Conservation (phyloP, 2,329 filamentous ascomycete species). For the Penicillium verrucosum region DNA sequence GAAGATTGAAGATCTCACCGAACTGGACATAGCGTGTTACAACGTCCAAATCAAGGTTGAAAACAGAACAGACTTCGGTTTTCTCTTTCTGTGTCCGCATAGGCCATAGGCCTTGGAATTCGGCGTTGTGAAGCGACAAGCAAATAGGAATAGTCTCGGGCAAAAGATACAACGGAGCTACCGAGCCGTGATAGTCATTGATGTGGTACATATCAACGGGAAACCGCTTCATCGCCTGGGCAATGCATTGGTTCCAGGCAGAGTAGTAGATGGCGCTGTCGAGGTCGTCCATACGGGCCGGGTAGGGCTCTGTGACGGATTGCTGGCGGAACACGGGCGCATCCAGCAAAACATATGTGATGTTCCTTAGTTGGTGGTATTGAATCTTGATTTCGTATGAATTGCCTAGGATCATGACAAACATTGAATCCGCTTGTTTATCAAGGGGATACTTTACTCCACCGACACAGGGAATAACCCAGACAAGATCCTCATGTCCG, state of each 20-base stretch:
- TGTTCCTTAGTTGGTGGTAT: constrained; percentile 62
- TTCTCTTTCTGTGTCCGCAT: constrained; percentile 61
- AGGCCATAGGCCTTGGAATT: constrained; percentile 67
- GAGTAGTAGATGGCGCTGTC: constrained; percentile 67
- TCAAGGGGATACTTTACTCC: constrained; percentile 63
- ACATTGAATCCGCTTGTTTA: constrained; percentile 58
- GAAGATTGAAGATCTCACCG: constrained; percentile 65
- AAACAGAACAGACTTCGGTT: constrained; percentile 63
- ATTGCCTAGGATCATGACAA: constrained; percentile 59
- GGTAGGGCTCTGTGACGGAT: constrained; percentile 61
- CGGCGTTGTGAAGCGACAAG: constrained; percentile 65
- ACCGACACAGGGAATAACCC: constrained; percentile 62
- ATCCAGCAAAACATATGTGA: constrained; percentile 66
- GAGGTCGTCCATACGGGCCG: constrained; percentile 66
- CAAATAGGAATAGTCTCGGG: constrained; percentile 61
- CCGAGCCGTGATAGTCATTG: constrained; percentile 63
- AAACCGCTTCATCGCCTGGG: constrained; percentile 61
- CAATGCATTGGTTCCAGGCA: constrained; percentile 68
- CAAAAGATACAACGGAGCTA: constrained; percentile 63
- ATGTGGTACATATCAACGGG: constrained; percentile 63
- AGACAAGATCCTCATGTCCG: constrained; percentile 63
- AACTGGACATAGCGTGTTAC: constrained; percentile 64
- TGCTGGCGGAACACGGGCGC: constrained; percentile 65
- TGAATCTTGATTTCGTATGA: constrained; percentile 62
- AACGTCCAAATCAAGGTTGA: constrained; percentile 57